Base-by-base conservation (phyloP, 2,329 filamentous ascomycete genomes). In the Lasiodiplodia sp. region DNA sequence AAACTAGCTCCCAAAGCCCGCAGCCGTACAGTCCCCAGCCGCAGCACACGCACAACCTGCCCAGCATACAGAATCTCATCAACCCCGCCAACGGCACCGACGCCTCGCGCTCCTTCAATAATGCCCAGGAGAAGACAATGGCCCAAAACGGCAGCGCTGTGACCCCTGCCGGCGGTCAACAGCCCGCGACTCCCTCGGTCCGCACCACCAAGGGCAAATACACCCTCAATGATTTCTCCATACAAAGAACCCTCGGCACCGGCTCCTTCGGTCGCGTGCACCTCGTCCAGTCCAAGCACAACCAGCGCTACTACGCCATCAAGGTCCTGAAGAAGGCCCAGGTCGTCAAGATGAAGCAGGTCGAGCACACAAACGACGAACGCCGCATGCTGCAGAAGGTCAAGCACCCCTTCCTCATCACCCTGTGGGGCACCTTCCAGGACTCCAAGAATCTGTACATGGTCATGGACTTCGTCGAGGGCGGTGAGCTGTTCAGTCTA, bases 401-500 rank as follows among this genome's bases (percentile, higher is more conserved):
- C 79, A 97, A 97, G 81, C 95, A 99, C 82, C 94, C 96, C 14
- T 99, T 99, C 83, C 86, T 99, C 71, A 96, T 99, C 78, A 99
- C 96, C 1, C 86, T 99, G 51, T 99, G 96, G 96, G 96, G 96
- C 69, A 99, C 96, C 11, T 99, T 98, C 81, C 95, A 98, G 79
- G 96, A 99, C 77, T 88, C 90, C 63, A 94, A 90, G 82, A 98
- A 97, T 79, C 85, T 99, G 44, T 99, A 99, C 87, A 99, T 99
- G 96, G 96, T 99, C 76, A 99, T 99, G 96, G 96, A 99, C 81
- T 99, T 99, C 84, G 95, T 99, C 66, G 96, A 99, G 82, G 96
- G 96, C 73, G 96, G 96, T 76, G 96, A 99, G 85, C 86, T 99
- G 67, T 99, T 99, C 80, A 98, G 95, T 73, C 82, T 99, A 75